Base-by-base conservation (phyloP, 805 yeast species). In the Ogataea philodendri region DNA sequence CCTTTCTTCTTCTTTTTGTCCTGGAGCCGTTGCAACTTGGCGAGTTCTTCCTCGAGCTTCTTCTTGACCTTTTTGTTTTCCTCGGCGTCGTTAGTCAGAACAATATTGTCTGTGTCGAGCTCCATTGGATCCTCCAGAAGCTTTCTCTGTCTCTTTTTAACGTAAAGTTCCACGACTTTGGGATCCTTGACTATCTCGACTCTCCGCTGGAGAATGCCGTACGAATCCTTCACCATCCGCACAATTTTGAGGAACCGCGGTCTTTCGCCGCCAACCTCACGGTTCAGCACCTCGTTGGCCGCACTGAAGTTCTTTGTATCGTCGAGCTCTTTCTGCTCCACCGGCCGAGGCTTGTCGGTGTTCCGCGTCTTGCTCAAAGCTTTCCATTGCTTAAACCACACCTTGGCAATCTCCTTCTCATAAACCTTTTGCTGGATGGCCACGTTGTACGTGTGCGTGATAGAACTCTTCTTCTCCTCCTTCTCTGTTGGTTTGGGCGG, bases 341-440 rank as follows among this genome's bases (percentile, higher is more conserved):
- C 37, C 3, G 15, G 17, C 2, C 55, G 42, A 4, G 63, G 62
- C 19, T 42, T 48, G 23, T 47, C 52, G 10, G 48, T 40, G n/a
- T 26, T 30, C 18, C 56, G 42, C 8, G 34, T 39, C 10, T 66
- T 62, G 13, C 72, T 63, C 34, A 89, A 64, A 8, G 80, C 70
- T 41, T 72, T 69, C 32, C 79, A 75, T 56, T 90, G 97, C 6
- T 81, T 76, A 50, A 84, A 81, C 98, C 98, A 93, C 17, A 89
- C 88, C 35, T 87, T 73, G 22, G 75, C 70, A 40, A 93, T 83
- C 56, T 93, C 97, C 42, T 83, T 89, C 44, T 90, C 96, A 52
- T 93, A 93, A 2, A 93, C 78, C 54, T 81, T 83, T 54, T 90
- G 97, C 59, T 90, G 97, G 44, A 76, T 61, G 0, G 90, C 87